phyloP scores from a whole-genome alignment of 768 basidiomycete species.

The Russula earlei region DNA sequence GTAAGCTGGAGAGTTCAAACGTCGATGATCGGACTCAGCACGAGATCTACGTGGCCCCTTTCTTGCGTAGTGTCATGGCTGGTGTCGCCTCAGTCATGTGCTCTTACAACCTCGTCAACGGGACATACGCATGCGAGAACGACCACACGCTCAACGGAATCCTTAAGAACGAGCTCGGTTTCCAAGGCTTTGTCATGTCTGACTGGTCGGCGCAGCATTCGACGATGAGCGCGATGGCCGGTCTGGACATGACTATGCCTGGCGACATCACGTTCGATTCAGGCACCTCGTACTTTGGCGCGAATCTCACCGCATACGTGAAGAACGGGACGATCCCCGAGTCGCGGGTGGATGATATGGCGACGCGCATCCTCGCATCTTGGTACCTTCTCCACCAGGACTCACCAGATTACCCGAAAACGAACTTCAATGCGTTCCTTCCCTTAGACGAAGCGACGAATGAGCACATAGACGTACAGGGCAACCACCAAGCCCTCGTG shows the following conservation, averaged over 20 bases:
- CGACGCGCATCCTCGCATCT: constrained; percentile 61
- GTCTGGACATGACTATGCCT: constrained; percentile 64
- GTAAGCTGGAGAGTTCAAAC: constrained; percentile 48
- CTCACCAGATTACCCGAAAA: constrained; percentile 44
- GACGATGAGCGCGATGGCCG: constrained; percentile 48
- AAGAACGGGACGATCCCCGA: constrained; percentile 61
- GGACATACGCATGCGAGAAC: constrained; percentile 69
- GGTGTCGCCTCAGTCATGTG: constrained; percentile 71
- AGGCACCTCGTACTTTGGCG: constrained; percentile 52
- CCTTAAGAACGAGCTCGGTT: constrained; percentile 67
- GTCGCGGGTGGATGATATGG: constrained; percentile 70
- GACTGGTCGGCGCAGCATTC: constrained; percentile 64
- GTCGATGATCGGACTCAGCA: constrained; percentile 76
- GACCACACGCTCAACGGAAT: constrained; percentile 60
- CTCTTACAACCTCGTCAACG: constrained; percentile 62
- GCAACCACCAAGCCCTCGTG: constrained; percentile 56
- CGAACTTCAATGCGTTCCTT: constrained; percentile 64
- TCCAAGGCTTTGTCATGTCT: constrained; percentile 70
- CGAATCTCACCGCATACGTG: constrained; percentile 58
- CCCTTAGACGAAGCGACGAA: constrained; percentile 45
- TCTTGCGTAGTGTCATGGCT: constrained; percentile 61
- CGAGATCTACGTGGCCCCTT: constrained; percentile 63
- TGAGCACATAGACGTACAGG: constrained; percentile 57
- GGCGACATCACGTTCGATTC: constrained; percentile 40
- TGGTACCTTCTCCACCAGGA: constrained; percentile 68